Conservation (phyloP, 257 asterid species). For the Nicotiana tomentosiformis region DNA sequence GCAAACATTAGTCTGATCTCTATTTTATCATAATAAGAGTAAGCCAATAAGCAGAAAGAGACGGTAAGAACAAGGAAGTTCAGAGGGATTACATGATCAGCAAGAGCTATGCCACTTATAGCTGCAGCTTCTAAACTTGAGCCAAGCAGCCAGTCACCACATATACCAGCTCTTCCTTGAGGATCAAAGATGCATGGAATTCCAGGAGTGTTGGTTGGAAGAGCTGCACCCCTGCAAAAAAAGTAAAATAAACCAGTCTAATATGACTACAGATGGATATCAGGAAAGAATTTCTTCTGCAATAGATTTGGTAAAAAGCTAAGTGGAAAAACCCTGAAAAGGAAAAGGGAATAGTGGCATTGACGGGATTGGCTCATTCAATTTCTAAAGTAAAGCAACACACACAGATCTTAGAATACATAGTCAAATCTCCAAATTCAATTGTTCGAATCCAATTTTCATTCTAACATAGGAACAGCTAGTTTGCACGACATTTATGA, state of each 20-base stretch:
- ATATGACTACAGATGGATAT: neutral
- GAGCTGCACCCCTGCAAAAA: conserved; percentile 92
- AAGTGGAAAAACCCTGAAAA: neutral
- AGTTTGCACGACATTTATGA: neutral
- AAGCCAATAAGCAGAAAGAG: neutral
- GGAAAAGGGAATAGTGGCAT: neutral
- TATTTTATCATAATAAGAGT: neutral
- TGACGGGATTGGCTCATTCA: neutral
- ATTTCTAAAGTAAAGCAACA: neutral
- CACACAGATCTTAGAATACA: neutral
- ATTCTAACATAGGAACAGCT: neutral
- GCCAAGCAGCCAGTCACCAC: conserved; percentile 96
- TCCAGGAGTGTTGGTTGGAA: conserved; percentile 80
- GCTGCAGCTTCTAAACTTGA: conserved; percentile 93
- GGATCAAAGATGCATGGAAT: conserved; percentile 93
- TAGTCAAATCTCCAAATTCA: neutral
- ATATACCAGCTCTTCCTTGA: conserved; percentile 90
- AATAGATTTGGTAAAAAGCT: neutral
- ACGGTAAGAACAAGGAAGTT: conserved; percentile 3
- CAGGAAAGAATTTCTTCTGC: neutral
- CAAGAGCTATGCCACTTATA: conserved; percentile 89
- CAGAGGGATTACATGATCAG: conserved; percentile 63
- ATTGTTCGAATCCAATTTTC: neutral
- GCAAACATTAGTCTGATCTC: neutral
- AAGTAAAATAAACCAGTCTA: neutral